Evolutionary conservation across 2,329 filamentous ascomycete species (phyloP), one percentile per base, ranked within the genome.

Genomic region (Arthrobotrys musiformis): DNA sequence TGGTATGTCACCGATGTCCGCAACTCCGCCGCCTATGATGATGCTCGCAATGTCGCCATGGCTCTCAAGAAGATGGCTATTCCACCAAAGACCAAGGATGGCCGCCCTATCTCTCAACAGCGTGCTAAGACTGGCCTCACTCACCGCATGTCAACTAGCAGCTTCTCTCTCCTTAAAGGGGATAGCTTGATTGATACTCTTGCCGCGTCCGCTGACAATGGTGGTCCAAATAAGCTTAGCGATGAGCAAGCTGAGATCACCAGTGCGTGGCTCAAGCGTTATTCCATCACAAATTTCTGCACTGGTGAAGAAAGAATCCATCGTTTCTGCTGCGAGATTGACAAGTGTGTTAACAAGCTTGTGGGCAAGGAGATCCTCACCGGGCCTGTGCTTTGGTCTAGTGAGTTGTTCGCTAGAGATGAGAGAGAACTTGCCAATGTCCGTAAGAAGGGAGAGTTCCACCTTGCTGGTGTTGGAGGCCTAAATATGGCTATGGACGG

Each of bases 1-100:
- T 99, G 95, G 95, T 99, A 97, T 82, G 92, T 95, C 76, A 94
- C 92, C 0, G 93, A 97, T 83, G 94, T 98, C 28, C 91, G 93
- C 78, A 94, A 94, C 81, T 97, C 95, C 2, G 92, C 90, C 58
- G 89, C 90, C 8, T 98, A 97, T 81, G 92, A 95, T 76, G 91
- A 96, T 80, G 93, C 93, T 42, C 90, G 91, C 73, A 93, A 94
- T 79, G 91, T 98, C 54, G 92, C 93, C 4, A 88, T 92, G 75
- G 95, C 94, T 3, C 85, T 99, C 60, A 96, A 95, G 83, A 93
- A 92, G 6, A 98, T 99, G 95, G 92, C 90, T 78, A 85, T 89
- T 83, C 86, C 89, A 78, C 86, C 83, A 83, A 62, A 85, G 84
- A 79, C 82, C 82, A 76, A 76, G 26, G 7, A 80, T 82, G 11